Evolutionary conservation across 192 early-diverging fungal species (phyloP).

Genomic region (Diversispora eburnea): DNA sequence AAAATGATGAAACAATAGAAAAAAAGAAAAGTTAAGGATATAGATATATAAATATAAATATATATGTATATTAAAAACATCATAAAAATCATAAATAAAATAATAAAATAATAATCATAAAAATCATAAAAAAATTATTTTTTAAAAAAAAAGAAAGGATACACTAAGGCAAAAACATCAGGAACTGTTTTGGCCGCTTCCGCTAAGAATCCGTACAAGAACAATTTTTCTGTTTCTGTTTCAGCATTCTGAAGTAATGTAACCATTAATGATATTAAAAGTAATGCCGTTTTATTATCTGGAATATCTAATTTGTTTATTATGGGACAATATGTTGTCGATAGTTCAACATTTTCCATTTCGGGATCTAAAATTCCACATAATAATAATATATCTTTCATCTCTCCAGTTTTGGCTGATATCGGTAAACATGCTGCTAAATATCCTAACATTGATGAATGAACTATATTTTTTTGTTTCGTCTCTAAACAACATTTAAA

Average conservation of each 20-base stretch:
- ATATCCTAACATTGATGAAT: constrained; percentile 63
- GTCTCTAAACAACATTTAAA: constrained; percentile 47
- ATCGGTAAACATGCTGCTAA: constrained; percentile 76
- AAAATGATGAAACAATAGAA: not conserved
- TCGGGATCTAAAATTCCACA: constrained; percentile 48
- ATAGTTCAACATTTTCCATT: constrained; percentile 37
- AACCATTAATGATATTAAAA: constrained; percentile 64
- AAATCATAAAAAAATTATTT: not conserved
- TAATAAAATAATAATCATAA: constrained; percentile 19
- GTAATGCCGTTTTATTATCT: constrained; percentile 57
- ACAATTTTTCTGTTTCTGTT: constrained; percentile 64
- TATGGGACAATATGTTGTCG: constrained; percentile 58
- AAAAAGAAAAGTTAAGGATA: not conserved
- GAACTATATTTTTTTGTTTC: constrained; percentile 30
- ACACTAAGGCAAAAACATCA: constrained; percentile 69
- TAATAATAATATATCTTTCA: constrained; percentile 52
- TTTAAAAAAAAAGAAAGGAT: constrained; percentile 11
- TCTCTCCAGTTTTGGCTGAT: constrained; percentile 65
- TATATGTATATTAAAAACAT: too few relatives aligned
- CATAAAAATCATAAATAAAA: not conserved
- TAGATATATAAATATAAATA: too few relatives aligned
- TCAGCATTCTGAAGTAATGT: constrained; percentile 70
- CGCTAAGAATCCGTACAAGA: constrained; percentile 72
- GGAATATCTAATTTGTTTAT: constrained; percentile 63
- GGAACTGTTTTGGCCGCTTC: constrained; percentile 70